Percentiles rank a stretch among this genome's conserved stretches.
Conservation (phyloP, 495 filamentous ascomycete species). For the Aspergillus mulundensis region DNA sequence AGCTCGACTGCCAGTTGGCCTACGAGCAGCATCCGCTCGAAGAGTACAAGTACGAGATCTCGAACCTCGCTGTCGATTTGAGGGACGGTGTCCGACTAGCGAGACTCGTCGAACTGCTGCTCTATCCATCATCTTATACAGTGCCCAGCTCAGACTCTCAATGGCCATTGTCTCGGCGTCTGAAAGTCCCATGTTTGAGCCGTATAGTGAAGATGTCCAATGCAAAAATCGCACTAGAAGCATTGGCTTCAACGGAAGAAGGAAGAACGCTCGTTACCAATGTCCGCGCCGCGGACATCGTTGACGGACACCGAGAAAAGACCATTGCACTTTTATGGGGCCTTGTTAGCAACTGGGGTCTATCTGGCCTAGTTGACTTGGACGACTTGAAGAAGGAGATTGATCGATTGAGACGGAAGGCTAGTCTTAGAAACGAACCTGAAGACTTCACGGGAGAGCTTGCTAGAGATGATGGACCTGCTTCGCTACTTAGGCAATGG, state of each 20-base stretch:
- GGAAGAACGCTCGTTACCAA: conserved; percentile 29
- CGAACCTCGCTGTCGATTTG: conserved; percentile 61
- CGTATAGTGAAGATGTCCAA: conserved; percentile 60
- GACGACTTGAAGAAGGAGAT: conserved; percentile 51
- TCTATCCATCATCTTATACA: conserved; percentile 36
- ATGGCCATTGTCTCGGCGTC: conserved; percentile 51
- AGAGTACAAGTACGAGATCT: conserved; percentile 56
- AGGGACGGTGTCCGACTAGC: conserved; percentile 60
- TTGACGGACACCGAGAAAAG: conserved; percentile 65
- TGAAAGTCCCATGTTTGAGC: conserved; percentile 57
- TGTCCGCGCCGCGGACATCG: conserved; percentile 57
- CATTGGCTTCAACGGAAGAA: conserved; percentile 41
- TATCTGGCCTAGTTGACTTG: conserved; percentile 53
- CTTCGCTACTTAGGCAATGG: conserved; percentile 51
- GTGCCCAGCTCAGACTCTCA: not conserved
- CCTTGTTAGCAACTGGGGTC: conserved; percentile 55
- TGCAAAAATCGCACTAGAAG: conserved; percentile 53
- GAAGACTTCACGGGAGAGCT: conserved; percentile 11
- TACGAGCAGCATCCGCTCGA: conserved; percentile 54
- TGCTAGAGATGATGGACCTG: conserved; percentile 25
- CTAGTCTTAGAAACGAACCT: conserved; percentile 19
- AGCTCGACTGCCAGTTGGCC: conserved; percentile 53
- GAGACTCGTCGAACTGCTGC: conserved; percentile 56
- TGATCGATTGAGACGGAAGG: conserved; percentile 32
- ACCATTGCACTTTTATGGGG: conserved; percentile 61